Evolutionary conservation across 2,329 filamentous ascomycete genomes (phyloP), one percentile per base, ranked within the genome.

Genomic region (Venturiaceae sp.): DNA sequence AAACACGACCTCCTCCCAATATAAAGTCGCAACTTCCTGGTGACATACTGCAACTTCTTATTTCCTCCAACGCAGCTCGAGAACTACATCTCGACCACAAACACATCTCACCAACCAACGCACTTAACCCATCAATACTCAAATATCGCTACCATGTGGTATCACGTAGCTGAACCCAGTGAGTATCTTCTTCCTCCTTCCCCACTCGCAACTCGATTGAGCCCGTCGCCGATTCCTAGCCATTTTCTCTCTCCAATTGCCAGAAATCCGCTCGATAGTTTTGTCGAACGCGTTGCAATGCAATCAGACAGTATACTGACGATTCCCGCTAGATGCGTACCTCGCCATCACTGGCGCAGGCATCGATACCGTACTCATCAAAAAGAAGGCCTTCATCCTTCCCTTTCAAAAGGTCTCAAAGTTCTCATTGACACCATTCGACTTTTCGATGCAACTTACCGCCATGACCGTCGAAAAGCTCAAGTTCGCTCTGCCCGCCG

Each of bases 391-490:
- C 9, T 68, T 72, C 34, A 65, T 73, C 14, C 69, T 67, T 28
- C 70, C 71, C 5, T 69, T 72, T 44, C 71, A 73, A 54, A 72
- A 73, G 60, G 66, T 71, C 28, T 70, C 68, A 16, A 74, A 72
- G 57, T 73, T 76, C 61, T 82, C 78, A 62, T 84, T 88, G 66
- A 85, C 85, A 63, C 87, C 87, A 0, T 88, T 89, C 67, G 90
- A 95, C 72, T 92, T 94, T 72, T 83, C 82, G 60, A 88, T 95
- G 80, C 84, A 85, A 59, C 76, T 95, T 1, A 88, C 92, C 68
- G 90, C 90, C 59, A 95, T 95, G 90, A 95, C 90, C 19, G 83
- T 86, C 65, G 90, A 95, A 75, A 95, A 95, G 71, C 80, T 94
- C 3, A 87, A 92, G 63, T 92, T 94, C 69, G 79, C 84, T 5